These are phyloP conservation scores for Pythium phragmitis DNA, from an alignment of 352 stramenopile species.

Conservation along the genomic window DNA sequence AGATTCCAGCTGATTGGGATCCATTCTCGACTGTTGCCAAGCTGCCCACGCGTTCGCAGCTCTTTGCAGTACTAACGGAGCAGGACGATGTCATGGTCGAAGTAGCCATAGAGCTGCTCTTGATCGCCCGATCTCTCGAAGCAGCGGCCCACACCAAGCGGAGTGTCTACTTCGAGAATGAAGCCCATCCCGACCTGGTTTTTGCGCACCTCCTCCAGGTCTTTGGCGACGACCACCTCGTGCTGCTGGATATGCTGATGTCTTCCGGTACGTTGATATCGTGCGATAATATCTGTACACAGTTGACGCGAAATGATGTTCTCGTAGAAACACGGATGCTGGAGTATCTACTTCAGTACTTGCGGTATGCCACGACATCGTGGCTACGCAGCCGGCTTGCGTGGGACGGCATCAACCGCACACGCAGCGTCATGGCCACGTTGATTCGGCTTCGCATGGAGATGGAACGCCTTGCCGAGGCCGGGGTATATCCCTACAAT, in stretches of 20 bases:
- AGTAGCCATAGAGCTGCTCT: constrained; percentile 45
- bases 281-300: background rate
- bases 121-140: constrained; percentile 17
- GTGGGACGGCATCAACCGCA: constrained; percentile 24
- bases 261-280: constrained; percentile 51
- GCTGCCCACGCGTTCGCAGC: constrained; percentile 31
- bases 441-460: constrained; percentile 65
- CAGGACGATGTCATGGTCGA: constrained; percentile 74
- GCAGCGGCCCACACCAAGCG: background rate
- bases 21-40: too few species aligned
- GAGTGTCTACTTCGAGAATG: background rate
- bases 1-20: background rate
- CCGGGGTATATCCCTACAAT: constrained; percentile 57
- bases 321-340: constrained; percentile 63
- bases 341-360: constrained; percentile 56
- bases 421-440: constrained; percentile 46
- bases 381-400: constrained; percentile 34
- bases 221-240: constrained; percentile 56
- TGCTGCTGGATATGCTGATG: constrained; percentile 66
- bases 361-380: constrained; percentile 33
- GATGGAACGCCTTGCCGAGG: constrained; percentile 46
- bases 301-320: background rate
- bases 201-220: constrained; percentile 51
- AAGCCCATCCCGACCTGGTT: constrained; percentile 55
- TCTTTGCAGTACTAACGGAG: constrained; percentile 57